These are phyloP conservation scores for Daucus carota DNA, from an alignment of 129 eudicot genomes.

Conservation along the genomic window DH1_v3.0 NC_030386.2:20432001-20432500, in stretches of 20 bases:
- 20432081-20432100: constrained; percentile 5
- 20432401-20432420: no score
- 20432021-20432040: constrained; percentile 8
- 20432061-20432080: constrained; percentile 17
- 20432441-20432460: no score
- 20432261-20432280: neutral
- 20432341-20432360: no score
- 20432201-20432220: neutral
- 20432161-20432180: constrained; percentile 23
- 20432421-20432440: no score
- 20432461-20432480: no score
- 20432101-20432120: constrained; percentile 19
- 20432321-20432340: no score
- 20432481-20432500: no score
- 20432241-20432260: neutral
- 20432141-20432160: constrained; percentile 27
- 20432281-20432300: neutral
- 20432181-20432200: neutral
- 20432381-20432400: no score
- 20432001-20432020: neutral
- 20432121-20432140: constrained; percentile 15
- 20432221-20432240: neutral
- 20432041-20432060: constrained; percentile 28
- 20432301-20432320: no score
- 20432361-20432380: no score